Conservation (phyloP, 75 land plant genomes). For the Picea sitchensis region DNA sequence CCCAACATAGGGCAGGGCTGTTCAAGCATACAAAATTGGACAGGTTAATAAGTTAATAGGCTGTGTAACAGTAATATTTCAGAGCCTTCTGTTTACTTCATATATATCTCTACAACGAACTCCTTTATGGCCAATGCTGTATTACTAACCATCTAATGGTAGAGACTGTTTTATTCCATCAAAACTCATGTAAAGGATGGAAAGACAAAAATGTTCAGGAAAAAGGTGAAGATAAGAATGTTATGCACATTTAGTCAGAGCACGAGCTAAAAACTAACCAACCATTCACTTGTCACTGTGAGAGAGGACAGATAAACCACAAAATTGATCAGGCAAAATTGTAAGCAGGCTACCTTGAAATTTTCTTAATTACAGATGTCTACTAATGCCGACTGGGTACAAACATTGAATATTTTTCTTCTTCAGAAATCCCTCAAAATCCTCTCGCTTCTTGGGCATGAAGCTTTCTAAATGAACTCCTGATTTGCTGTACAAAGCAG, state of each 20-base stretch:
- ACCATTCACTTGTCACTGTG: neutral
- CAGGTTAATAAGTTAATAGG: neutral
- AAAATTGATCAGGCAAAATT: conserved; percentile 11
- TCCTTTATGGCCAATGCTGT: neutral
- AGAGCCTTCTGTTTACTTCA: neutral
- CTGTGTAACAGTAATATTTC: neutral
- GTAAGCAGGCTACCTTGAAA: conserved; percentile 6
- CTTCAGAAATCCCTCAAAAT: conserved; percentile 57
- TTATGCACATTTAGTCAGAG: conserved; percentile 3
- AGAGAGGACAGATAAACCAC: conserved; percentile 3
- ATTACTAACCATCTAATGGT: neutral
- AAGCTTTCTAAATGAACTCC: conserved; percentile 60
- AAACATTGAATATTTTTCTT: conserved; percentile 14
- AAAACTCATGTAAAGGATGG: conserved; percentile 1
- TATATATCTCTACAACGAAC: neutral
- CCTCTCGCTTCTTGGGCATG: conserved; percentile 43
- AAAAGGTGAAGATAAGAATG: neutral
- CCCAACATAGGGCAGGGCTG: neutral
- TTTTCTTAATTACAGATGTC: conserved; percentile 5
- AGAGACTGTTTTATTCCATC: conserved; percentile 1
- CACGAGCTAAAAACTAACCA: conserved; percentile 1
- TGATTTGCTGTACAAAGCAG: conserved; percentile 40
- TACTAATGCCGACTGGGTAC: neutral
- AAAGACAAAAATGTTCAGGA: neutral
- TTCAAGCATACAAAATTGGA: neutral